A percentile compares a stretch with the other conserved stretches of the same genome.
Conservation (phyloP, 306 rosid genomes). For the Dalbergia oliveri region DNA sequence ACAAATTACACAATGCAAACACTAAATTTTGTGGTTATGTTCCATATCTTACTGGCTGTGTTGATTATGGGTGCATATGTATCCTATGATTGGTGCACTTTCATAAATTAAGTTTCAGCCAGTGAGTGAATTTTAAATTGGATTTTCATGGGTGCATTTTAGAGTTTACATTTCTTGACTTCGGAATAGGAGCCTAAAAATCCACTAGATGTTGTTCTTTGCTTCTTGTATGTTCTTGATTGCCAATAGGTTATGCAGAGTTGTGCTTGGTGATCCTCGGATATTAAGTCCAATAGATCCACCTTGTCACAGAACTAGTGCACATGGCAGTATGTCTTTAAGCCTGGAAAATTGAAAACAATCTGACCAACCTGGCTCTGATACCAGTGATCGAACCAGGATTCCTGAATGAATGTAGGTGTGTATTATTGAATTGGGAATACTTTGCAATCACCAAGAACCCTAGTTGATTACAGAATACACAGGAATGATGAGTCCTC, state of each 20-base stretch:
- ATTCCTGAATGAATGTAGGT: no score
- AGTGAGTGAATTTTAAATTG: background rate
- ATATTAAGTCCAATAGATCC: background rate
- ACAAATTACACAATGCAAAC: background rate
- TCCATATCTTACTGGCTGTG: background rate
- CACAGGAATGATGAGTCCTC: no score
- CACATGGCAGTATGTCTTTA: background rate
- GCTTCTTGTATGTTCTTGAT: background rate
- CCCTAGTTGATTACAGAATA: no score
- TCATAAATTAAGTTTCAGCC: background rate
- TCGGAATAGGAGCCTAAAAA: background rate
- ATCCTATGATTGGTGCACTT: background rate
- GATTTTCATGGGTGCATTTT: background rate
- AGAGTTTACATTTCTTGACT: background rate
- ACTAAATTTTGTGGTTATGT: background rate
- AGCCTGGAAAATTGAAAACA: background rate
- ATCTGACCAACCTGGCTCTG: background rate
- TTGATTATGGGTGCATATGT: background rate
- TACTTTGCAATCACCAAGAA: no score
- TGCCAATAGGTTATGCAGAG: background rate
- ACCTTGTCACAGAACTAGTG: background rate
- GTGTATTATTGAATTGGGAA: no score
- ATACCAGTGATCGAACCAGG: no score
- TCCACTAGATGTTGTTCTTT: background rate
- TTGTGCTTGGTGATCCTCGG: slow-evolving; percentile 2